Conservation (phyloP, 768 basidiomycete genomes). For the Tubosaeta sp. region DNA sequence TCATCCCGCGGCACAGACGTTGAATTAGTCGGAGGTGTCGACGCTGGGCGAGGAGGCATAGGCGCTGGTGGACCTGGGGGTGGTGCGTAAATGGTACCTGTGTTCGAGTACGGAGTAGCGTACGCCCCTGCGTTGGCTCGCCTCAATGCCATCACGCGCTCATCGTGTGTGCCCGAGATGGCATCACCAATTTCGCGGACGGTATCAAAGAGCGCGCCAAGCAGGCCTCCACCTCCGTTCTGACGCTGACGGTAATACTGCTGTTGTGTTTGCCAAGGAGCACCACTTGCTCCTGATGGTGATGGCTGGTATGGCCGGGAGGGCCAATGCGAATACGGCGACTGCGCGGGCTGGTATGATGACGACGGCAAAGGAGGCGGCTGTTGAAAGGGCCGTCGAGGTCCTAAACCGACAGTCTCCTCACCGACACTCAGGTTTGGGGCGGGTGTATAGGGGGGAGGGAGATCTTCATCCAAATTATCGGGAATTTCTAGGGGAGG, state of each 20-base stretch:
- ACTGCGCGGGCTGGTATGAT: background rate
- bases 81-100: conserved; percentile 5
- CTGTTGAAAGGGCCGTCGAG: conserved; percentile 56
- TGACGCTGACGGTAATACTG: conserved; percentile 15
- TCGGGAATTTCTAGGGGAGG: background rate
- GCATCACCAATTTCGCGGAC: conserved; percentile 26
- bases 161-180: conserved; percentile 23
- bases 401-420: conserved; percentile 58
- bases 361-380: conserved; percentile 21
- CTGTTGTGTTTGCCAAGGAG: conserved; percentile 21
- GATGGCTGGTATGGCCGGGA: conserved; percentile 1
- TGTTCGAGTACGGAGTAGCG: conserved; percentile 11
- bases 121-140: conserved; percentile 19
- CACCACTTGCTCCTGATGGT: background rate
- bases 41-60: conserved; percentile 8
- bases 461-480: conserved; percentile 45
- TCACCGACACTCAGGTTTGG: conserved; percentile 57
- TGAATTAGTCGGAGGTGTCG: conserved; percentile 13
- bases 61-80: conserved; percentile 8
- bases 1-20: conserved; percentile 37
- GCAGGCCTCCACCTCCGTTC: conserved; percentile 20
- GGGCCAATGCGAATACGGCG: background rate
- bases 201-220: conserved; percentile 25
- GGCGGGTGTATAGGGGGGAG: conserved; percentile 65
- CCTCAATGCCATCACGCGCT: conserved; percentile 12